Evolutionary conservation across 2,329 filamentous ascomycete species (phyloP).

Genomic region (Westerdykella aurantiaca): DNA sequence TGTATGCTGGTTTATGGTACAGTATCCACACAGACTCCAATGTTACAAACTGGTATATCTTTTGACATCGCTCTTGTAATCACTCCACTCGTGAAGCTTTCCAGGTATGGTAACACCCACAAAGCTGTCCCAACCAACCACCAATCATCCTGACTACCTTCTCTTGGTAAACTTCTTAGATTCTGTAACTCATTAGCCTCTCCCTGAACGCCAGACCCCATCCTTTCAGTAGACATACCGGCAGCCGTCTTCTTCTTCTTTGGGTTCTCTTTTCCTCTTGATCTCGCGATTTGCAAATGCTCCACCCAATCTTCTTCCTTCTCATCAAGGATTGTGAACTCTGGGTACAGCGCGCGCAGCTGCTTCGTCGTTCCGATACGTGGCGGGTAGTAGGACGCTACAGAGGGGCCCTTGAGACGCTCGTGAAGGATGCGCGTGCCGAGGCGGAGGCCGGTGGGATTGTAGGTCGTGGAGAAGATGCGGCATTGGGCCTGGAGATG

Average conservation of each 20-base stretch:
- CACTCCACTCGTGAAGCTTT: too few relatives aligned
- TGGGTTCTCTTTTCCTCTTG: slow-evolving; percentile 77
- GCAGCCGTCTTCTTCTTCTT: slow-evolving; percentile 73
- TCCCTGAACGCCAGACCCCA: background rate
- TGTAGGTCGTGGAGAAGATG: slow-evolving; percentile 87
- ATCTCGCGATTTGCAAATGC: slow-evolving; percentile 48
- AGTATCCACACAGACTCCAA: too few relatives aligned
- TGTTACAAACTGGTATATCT: too few relatives aligned
- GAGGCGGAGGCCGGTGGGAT: slow-evolving; percentile 72
- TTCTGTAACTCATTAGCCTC: slow-evolving; percentile 27
- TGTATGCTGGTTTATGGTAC: too few relatives aligned
- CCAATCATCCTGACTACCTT: slow-evolving; percentile 32
- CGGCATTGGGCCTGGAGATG: slow-evolving; percentile 70
- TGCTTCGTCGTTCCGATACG: slow-evolving; percentile 67
- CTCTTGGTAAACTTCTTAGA: slow-evolving; percentile 46
- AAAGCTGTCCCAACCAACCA: background rate
- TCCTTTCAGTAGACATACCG: slow-evolving; percentile 33
- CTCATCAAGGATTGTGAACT: slow-evolving; percentile 66
- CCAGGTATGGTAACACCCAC: too few relatives aligned
- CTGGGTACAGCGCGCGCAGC: slow-evolving; percentile 63
- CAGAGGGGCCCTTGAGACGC: slow-evolving; percentile 72
- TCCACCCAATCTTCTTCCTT: slow-evolving; percentile 74
- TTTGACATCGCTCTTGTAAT: too few relatives aligned
- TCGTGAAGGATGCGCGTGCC: slow-evolving; percentile 92
- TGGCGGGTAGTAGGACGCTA: slow-evolving; percentile 85